Conservation (phyloP, 495 filamentous ascomycete species). For the Trichoderma erinaceum region DNA sequence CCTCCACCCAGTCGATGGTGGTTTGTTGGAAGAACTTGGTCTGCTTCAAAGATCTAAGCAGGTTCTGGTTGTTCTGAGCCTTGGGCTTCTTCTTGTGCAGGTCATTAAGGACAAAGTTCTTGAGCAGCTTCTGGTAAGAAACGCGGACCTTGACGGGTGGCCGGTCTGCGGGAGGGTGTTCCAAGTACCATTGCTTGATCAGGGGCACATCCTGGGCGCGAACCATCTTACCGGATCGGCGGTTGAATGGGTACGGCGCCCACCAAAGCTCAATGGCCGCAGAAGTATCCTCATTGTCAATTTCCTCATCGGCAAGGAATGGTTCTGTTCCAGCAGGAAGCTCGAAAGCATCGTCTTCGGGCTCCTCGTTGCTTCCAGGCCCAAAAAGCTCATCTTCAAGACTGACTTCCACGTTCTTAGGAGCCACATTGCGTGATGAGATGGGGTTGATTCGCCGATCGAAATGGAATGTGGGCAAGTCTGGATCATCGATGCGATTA, state of each 20-base stretch:
- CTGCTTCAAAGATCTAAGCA: constrained; percentile 81
- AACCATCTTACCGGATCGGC: constrained; percentile 95
- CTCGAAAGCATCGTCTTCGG: constrained; percentile 69
- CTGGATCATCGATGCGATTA: constrained; percentile 78
- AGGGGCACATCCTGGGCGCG: constrained; percentile 94
- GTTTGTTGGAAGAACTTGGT: constrained; percentile 99
- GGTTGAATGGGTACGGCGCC: constrained; percentile 95
- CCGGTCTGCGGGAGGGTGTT: constrained; percentile 71
- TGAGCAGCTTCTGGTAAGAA: constrained; percentile 98
- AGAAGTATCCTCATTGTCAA: constrained; percentile 84
- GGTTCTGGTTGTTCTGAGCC: constrained; percentile 87
- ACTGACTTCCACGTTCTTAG: constrained; percentile 87
- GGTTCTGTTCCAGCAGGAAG: constrained; percentile 76
- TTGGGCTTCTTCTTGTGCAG: constrained; percentile 92
- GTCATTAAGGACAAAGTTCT: constrained; percentile 94
- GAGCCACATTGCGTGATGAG: constrained; percentile 86
- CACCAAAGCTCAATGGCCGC: constrained; percentile 95
- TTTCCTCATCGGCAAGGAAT: constrained; percentile 83
- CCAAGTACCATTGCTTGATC: constrained; percentile 97
- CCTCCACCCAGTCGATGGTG: constrained; percentile 98
- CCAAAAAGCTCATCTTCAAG: constrained; percentile 97
- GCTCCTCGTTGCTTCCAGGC: constrained; percentile 71
- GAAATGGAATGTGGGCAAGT: constrained; percentile 94
- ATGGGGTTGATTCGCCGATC: constrained; percentile 97
- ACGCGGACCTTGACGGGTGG: constrained; percentile 97